Evolutionary conservation across 2,329 filamentous ascomycete genomes (phyloP).

Genomic region (Fusarium robinianum): DNA sequence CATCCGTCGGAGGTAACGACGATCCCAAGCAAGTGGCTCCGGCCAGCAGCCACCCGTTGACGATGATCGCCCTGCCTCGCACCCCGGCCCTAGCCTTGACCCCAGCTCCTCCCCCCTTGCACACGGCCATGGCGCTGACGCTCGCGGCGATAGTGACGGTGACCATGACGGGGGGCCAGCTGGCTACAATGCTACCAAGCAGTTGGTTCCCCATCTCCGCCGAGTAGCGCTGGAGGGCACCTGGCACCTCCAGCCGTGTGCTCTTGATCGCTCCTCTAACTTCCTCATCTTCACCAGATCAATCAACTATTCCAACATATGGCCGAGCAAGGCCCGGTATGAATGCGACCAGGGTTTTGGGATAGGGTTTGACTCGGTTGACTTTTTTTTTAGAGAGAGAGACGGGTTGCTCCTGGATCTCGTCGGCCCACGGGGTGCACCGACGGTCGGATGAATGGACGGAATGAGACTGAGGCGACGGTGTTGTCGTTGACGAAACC

Average conservation of each 20-base stretch:
- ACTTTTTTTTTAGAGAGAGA: no score
- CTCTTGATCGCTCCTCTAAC: neutral
- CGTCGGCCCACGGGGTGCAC: slow-evolving; percentile 8
- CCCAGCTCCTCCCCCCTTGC: slow-evolving; percentile 21
- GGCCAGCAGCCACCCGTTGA: slow-evolving; percentile 37
- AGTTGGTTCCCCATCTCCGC: no score
- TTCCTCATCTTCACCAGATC: slow-evolving; percentile 1
- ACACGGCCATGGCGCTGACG: slow-evolving; percentile 20
- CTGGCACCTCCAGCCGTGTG: neutral
- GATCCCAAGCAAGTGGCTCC: slow-evolving; percentile 36
- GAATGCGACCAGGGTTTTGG: slow-evolving; percentile 1
- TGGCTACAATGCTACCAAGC: slow-evolving; percentile 23
- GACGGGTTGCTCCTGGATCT: neutral
- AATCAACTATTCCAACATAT: neutral
- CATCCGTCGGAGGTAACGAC: slow-evolving; percentile 19
- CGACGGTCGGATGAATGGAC: slow-evolving; percentile 17
- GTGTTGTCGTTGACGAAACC: slow-evolving; percentile 21
- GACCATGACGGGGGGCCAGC: slow-evolving; percentile 20
- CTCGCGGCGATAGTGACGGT: slow-evolving; percentile 32
- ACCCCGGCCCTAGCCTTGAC: slow-evolving; percentile 26
- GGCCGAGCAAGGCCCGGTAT: slow-evolving; percentile 5
- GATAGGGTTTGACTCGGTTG: neutral
- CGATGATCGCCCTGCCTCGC: slow-evolving; percentile 37
- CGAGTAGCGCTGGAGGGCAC: no score
- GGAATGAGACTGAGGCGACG: slow-evolving; percentile 13